Percentiles rank a stretch among this genome's conserved stretches.
Conservation (phyloP, 1,284 basidiomycete species). For the Bjerkandera adusta region DNA sequence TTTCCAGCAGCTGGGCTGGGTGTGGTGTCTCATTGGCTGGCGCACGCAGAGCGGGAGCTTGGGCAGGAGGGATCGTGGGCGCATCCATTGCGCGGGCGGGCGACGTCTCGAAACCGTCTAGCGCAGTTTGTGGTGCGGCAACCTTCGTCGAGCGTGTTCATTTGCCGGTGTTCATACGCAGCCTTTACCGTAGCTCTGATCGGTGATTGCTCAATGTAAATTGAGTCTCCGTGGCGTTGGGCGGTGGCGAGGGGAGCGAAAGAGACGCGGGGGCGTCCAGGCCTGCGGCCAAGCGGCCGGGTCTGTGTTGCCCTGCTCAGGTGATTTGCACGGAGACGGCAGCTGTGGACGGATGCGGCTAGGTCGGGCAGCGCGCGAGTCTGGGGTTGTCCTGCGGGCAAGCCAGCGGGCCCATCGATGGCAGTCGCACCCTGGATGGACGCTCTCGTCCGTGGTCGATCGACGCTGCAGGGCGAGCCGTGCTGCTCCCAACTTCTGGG, state of each 20-base stretch:
- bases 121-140: too few relatives aligned
- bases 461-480: not conserved
- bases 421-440: slow-evolving; percentile 5
- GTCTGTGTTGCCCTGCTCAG: not conserved
- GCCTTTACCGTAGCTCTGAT: not conserved
- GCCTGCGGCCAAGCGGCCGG: not conserved
- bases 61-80: too few relatives aligned
- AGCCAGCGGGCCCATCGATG: slow-evolving; percentile 3
- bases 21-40: too few relatives aligned
- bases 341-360: not conserved
- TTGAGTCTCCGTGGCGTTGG: not conserved
- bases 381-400: not conserved
- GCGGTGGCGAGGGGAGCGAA: too few relatives aligned
- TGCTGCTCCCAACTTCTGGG: slow-evolving; percentile 8
- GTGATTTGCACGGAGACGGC: not conserved
- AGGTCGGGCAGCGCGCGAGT: not conserved
- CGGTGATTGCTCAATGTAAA: not conserved
- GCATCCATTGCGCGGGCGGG: too few relatives aligned
- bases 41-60: too few relatives aligned
- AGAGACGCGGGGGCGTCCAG: too few relatives aligned
- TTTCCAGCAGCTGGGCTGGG: too few relatives aligned
- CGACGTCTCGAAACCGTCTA: too few relatives aligned
- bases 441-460: not conserved
- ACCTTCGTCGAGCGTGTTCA: not conserved
- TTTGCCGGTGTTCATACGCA: not conserved